Base-by-base conservation (phyloP, 1,139 yeast genomes). In the Saccharomycopsis phalli region DNA sequence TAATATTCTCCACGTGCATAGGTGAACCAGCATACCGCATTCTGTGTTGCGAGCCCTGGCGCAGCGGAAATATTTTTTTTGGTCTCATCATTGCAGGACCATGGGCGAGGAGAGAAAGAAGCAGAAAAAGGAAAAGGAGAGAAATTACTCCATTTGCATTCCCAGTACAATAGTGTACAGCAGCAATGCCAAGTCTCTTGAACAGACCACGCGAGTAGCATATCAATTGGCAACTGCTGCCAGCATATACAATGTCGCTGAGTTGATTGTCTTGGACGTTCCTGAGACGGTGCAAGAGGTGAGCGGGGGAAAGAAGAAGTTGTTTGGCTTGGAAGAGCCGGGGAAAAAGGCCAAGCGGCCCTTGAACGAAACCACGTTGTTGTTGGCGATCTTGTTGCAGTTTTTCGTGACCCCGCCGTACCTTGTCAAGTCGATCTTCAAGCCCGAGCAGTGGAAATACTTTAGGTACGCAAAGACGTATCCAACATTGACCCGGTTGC, bases 341-440 rank as follows among this genome's bases (percentile, higher is more conserved):
- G 55, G 50, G 5, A 51, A 48, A 26, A 38, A 47, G 18, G 42
- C 34, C 14, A 44, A 48, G n/a, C 34, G 40, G 42, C 40, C 30
- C 21, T 37, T 29, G 39, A 30, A 31, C 19, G 41, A 42, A 3
- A 19, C 20, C 54, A 41, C 46, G 60, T 47, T 78, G 53, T 53
- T 77, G 14, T 66, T 84, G 35, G 93, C 94, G 1, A 68, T 80
- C 2, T 64, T 87, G 40, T 63, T 87, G 41, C 95, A 86, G 55
- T 87, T 66, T 54, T 84, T 84, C 53, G 74, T 87, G 13, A 87
- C 96, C 0, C 96, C 96, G 1, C 83, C 88, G 37, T 84, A 87
- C 54, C 65, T 87, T 31, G 71, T 80, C 19, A 76, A 77, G 47
- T 61, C 78, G 1, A 68, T 80, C 7, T 82, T 87, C 60, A 66